Evolutionary conservation across 176 grass and related monocot species (phyloP), one percentile per base, ranked within the genome.

Genomic region (Cenchrus americanus): DNA sequence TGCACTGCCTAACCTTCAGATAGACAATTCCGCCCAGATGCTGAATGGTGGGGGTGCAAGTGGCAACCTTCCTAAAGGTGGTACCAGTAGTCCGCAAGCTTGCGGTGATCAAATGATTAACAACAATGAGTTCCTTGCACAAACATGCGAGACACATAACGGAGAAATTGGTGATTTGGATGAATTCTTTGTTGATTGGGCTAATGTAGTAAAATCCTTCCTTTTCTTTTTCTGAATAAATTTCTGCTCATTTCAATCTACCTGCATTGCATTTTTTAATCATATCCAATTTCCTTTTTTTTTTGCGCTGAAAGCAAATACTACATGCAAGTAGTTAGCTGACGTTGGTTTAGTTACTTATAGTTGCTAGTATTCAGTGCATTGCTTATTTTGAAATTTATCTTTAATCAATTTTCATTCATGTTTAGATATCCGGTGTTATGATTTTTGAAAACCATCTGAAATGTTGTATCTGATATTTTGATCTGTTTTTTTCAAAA

Each of bases 151-250:
- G 23, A 5, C 12, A 34, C 47, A 80, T 23, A 71, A 26, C 54
- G 62, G 11, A 21, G 14, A 66, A 4, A 76, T 6, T 54, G 63
- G n/a, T 34, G 71, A 48, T 7, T 8, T 69, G 19, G 83, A 83
- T 42, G 79, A 74, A 8, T 17, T 82, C 30, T 7, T 79, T 10
- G 13, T 37, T 21, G 27, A 1, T 52, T 49, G 75, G 63, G 8
- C 58, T 32, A 59, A 71, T 26, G 15, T 66, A 5, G 79, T 88
- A 86, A 90, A 53, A 84, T 68, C 46, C 9, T 70, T 43, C 73
- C 10, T 14, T n/a, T 1, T 32, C 66, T 2, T 80, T 41, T 50
- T 21, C 34, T 5, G 23, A 24, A 48, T 19, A 80, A 30, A 24
- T 1, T n/a, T 46, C 21, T 76, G 9, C n/a, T 34, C 37, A 51